These are phyloP conservation scores for Fusarium nelsonii DNA, from an alignment of 2,329 filamentous ascomycete species.

Conservation along the genomic window DNA sequence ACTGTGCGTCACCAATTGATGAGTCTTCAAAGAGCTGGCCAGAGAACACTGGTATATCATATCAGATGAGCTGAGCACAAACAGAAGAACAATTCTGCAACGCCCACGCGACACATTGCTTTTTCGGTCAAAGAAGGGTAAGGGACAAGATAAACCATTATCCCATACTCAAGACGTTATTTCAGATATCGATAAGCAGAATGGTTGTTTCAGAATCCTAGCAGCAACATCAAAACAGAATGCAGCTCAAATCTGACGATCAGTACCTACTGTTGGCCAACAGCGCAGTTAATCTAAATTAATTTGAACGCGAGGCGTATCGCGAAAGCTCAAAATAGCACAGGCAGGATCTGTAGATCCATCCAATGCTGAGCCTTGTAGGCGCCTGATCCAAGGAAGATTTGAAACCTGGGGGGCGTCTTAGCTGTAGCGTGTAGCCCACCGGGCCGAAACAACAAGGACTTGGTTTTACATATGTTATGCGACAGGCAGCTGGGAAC, in stretches of 20 bases:
- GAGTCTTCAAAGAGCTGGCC: background rate
- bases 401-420: slow-evolving; percentile 42
- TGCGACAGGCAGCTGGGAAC: background rate
- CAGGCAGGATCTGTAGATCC: slow-evolving; percentile 16
- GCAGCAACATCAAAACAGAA: background rate
- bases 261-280: background rate
- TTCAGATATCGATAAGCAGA: background rate
- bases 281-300: background rate
- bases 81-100: background rate
- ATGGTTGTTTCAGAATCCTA: slow-evolving; percentile 5
- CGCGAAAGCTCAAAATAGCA: slow-evolving; percentile 36
- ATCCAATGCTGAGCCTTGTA: slow-evolving; percentile 2
- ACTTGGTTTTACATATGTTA: slow-evolving; percentile 1
- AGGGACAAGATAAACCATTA: background rate
- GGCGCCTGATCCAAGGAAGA: slow-evolving; percentile 41
- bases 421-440: slow-evolving; percentile 28
- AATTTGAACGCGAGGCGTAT: slow-evolving; percentile 22
- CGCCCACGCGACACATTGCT: background rate
- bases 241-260: background rate
- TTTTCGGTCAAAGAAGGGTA: background rate
- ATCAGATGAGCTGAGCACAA: background rate
- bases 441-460: slow-evolving; percentile 29
- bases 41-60: background rate
- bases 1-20: background rate
- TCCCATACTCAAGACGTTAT: background rate